Conservation (phyloP, 257 asterid genomes). For the Solanum rostratum region DNA sequence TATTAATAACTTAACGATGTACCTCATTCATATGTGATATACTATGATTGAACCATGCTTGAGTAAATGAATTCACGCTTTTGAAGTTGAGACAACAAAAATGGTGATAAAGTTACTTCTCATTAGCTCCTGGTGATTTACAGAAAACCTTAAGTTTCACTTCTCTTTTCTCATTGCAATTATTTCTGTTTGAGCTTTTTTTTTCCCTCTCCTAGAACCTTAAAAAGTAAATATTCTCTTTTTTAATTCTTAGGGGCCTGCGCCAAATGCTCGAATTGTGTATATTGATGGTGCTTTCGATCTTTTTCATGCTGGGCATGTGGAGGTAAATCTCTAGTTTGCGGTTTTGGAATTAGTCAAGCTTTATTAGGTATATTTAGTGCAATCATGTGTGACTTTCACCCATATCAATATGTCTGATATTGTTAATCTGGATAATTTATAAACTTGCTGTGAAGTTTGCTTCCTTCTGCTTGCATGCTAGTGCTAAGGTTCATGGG, state of each 20-base stretch:
- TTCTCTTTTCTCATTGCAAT: not conserved
- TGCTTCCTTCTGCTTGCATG: not conserved
- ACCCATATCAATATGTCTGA: not conserved
- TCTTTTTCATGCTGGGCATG: conserved; percentile 95
- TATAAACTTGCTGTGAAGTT: not conserved
- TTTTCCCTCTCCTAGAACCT: not conserved
- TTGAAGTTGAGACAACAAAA: not conserved
- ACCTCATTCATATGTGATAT: not conserved
- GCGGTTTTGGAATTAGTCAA: not conserved
- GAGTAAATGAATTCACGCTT: not conserved
- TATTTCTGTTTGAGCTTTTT: not conserved
- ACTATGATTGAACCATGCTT: not conserved
- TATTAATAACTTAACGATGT: not conserved
- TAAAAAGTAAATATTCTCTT: not conserved
- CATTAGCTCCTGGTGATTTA: not conserved
- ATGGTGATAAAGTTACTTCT: not conserved
- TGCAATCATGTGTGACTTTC: not conserved
- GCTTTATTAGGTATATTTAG: not conserved
- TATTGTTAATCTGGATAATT: not conserved
- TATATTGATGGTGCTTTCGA: conserved; percentile 97
- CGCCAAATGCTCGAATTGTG: conserved; percentile 80
- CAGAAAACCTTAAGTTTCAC: not conserved
- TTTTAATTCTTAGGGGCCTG: conserved; percentile 56
- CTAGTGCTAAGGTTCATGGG: not conserved
- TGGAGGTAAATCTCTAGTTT: conserved; percentile 45